Base-by-base conservation (phyloP, 2,329 filamentous ascomycete genomes). In the Sporothrix euskadiensis region DNA sequence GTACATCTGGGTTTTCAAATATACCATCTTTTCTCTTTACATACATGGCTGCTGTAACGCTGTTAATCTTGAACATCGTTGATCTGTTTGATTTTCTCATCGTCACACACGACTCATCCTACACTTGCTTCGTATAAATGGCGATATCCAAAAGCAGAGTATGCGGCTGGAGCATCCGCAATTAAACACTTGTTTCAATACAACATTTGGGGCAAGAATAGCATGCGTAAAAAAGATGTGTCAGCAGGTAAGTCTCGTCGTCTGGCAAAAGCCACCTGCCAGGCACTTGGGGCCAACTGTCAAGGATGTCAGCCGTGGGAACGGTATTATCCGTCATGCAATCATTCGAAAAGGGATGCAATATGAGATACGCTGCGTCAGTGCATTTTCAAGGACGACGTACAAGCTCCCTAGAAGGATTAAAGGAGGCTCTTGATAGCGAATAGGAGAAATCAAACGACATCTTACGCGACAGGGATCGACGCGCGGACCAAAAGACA, bases 21-120 rank as follows among this genome's bases (percentile, higher is more conserved):
- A 69, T 69, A 69, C 30, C 66, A 69, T 69, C 66, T 69, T 69
- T 69, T 69, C 66, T 69, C 66, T 68, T 52, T 7, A 35, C 41
- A 32, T 4, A 16, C 5, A 26, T 22, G 30, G 44, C 10, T 26
- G 56, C 5, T 22, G 35, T 35, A 8, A 35, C 1, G 35, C 35
- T 8, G 35, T 22, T 22, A 8, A 22, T 56, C 2, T 56, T 16
- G 7, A n/a, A 10, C n/a, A n/a, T 54, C n/a, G 22, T 22, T 22
- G 52, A 1, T 26, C 6, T 10, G 52, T 56, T 56, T 56, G 10
- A 26, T 49, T 49, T 14, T 16, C 14, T 12, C 14, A 3, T 19
- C 14, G 14, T 4, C 44, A 16, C 14, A 47, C 12, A 14, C 19
- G 14, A 16, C 44, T 47, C 41, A 10, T 44, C 14, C 10, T 30